A percentile compares a stretch with the other conserved stretches of the same genome.
These are phyloP conservation scores for Petunia secreta DNA, from an alignment of 257 asterid species.

Conservation along the genomic window DNA sequence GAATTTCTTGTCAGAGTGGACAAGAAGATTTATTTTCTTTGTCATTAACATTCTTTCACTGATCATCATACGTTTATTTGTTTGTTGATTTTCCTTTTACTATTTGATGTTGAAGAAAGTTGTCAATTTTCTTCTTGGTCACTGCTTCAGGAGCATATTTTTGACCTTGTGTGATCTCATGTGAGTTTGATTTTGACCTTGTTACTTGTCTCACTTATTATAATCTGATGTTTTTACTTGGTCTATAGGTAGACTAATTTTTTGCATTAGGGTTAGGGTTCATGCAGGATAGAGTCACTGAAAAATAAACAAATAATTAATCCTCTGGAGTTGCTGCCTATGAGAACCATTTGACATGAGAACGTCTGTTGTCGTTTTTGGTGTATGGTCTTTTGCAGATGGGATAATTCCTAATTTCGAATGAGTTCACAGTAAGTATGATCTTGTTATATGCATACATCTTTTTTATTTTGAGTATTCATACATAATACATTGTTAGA, in stretches of 20 bases:
- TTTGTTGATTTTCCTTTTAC: no score
- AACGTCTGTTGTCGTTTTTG: background rate
- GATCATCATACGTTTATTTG: background rate
- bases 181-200: background rate
- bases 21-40: no score
- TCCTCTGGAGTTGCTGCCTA: background rate
- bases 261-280: background rate
- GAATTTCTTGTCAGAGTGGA: background rate
- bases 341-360: background rate
- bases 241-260: no score
- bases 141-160: background rate
- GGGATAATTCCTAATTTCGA: no score
- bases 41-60: background rate
- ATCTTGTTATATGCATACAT: no score
- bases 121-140: background rate
- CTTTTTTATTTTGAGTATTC: no score
- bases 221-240: no score
- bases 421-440: no score
- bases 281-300: background rate
- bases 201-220: background rate
- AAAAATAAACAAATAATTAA: no score
- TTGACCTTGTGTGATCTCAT: background rate
- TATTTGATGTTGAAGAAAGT: background rate
- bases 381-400: background rate
- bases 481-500: no score